Base-by-base conservation (phyloP, 768 basidiomycete genomes). In the Infundibulicybe gibba region DNA sequence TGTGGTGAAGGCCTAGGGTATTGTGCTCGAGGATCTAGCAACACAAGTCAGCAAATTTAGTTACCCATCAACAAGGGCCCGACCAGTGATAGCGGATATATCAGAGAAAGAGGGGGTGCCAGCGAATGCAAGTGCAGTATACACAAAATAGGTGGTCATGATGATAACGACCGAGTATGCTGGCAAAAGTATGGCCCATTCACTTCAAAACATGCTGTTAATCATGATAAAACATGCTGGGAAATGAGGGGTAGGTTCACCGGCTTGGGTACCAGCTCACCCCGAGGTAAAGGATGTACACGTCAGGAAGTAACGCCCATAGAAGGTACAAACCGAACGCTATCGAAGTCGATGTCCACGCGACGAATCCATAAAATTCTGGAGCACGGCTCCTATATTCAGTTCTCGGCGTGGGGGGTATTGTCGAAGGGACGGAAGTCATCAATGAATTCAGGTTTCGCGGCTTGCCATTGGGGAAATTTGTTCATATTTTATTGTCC, bases 351-450 rank as follows among this genome's bases (percentile, higher is more conserved):
- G 81, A 81, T 8, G 83, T 82, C 85, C 83, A 89, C 13, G 87
- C 88, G 4, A 87, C 88, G 60, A 93, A 94, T n/a, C 92, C 91
- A 54, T 92, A 91, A 57, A 92, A 86, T 66, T 94, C 91, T 37
- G 87, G 77, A 11, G 87, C 86, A 8, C 87, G 81, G 61, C 81
- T 85, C 50, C 78, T 79, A 49, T 67, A 61, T 44, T 75, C 77
- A 34, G 25, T 25, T 8, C 4, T 25, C 8, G 25, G 25, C 8
- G 25, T 25, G 25, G 25, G 25, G 8, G 25, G 25, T 25, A 25
- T 25, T 3, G 25, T 25, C 25, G 25, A 25, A 25, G 8, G 4
- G 8, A 25, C 25, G 25, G 25, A 25, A 25, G 25, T 25, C 25
- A 25, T 25, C n/a, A n/a, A n/a, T n/a, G n/a, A n/a, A n/a, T n/a